Evolutionary conservation across 2,329 filamentous ascomycete genomes (phyloP).

Genomic region (Nothophaeocryptopus gaeumannii): DNA sequence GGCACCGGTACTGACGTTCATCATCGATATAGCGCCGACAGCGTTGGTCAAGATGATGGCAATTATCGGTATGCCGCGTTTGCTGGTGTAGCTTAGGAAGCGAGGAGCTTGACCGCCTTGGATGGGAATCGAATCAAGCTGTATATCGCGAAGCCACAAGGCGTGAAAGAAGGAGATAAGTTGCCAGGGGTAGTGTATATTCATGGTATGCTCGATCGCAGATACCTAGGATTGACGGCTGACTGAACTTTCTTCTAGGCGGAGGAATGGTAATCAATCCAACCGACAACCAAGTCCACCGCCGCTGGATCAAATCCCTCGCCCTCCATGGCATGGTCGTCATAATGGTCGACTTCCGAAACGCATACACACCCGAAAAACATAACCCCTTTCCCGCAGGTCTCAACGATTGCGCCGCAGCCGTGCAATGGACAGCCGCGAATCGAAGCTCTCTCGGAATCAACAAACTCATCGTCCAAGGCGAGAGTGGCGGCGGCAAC

Average conservation of each 20-base stretch:
- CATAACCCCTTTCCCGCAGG: conserved; percentile 32
- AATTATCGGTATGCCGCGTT: conserved; percentile 58
- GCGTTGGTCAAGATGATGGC: conserved; percentile 67
- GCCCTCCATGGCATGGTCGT: conserved; percentile 24
- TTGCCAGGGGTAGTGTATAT: conserved; percentile 27
- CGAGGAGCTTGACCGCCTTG: conserved; percentile 68
- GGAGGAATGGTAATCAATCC: conserved; percentile 28
- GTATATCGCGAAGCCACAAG: conserved; percentile 14
- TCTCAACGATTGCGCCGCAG: conserved; percentile 33
- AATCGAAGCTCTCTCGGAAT: conserved; percentile 26
- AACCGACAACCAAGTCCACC: conserved; percentile 26
- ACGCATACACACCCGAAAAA: conserved; percentile 28
- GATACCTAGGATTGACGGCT: not conserved
- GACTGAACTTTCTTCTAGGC: conserved; percentile 21
- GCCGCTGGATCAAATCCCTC: conserved; percentile 28
- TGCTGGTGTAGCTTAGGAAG: conserved; percentile 66
- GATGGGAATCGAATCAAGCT: conserved; percentile 25
- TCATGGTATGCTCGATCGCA: conserved; percentile 21
- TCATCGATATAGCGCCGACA: conserved; percentile 70
- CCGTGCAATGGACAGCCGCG: conserved; percentile 24
- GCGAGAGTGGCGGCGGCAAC: conserved; percentile 34
- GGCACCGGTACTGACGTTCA: conserved; percentile 68
- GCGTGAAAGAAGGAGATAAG: conserved; percentile 3
- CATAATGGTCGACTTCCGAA: conserved; percentile 34
- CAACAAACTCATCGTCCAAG: conserved; percentile 30